Percentiles rank a stretch among this genome's conserved stretches.
Evolutionary conservation across 768 basidiomycete species (phyloP).

Genomic region (Mycena vitilis): DNA sequence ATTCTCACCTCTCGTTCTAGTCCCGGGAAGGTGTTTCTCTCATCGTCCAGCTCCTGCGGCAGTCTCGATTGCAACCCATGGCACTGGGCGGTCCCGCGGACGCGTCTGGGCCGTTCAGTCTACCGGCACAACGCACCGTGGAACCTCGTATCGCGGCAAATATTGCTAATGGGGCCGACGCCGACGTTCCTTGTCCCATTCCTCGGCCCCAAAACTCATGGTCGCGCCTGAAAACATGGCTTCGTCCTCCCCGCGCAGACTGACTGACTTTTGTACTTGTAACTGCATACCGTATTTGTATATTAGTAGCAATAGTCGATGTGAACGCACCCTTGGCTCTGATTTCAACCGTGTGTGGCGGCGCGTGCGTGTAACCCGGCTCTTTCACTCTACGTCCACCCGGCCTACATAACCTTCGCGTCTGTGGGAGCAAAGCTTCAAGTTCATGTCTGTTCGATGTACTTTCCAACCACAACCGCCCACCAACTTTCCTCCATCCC

Average conservation of each 20-base stretch:
- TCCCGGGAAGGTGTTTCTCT: constrained; percentile 90
- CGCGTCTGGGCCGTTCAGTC: constrained; percentile 29
- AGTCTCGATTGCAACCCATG: constrained; percentile 77
- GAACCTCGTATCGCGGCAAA: constrained; percentile 6
- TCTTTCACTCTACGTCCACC: constrained; percentile 13
- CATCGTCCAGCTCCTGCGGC: constrained; percentile 81
- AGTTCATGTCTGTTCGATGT: constrained; percentile 62
- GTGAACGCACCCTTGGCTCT: constrained; percentile 18
- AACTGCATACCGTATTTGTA: constrained; percentile 28
- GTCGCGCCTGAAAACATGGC: constrained; percentile 33
- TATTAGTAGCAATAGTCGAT: constrained; percentile 32
- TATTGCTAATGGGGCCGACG: constrained; percentile 1
- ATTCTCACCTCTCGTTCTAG: constrained; percentile 49
- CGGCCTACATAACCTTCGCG: constrained; percentile 14
- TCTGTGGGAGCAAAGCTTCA: constrained; percentile 28
- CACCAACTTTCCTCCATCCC: constrained; percentile 78
- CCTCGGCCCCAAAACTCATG: constrained; percentile 34
- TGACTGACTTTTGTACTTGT: constrained; percentile 31
- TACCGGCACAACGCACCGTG: constrained; percentile 25
- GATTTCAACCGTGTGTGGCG: constrained; percentile 26
- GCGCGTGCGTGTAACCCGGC: constrained; percentile 18
- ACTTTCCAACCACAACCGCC: constrained; percentile 87
- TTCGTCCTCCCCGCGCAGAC: constrained; percentile 26
- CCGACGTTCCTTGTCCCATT: neutral
- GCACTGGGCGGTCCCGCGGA: constrained; percentile 52